Conservation (phyloP, 257 asterid species). For the Plantago ovata region DNA sequence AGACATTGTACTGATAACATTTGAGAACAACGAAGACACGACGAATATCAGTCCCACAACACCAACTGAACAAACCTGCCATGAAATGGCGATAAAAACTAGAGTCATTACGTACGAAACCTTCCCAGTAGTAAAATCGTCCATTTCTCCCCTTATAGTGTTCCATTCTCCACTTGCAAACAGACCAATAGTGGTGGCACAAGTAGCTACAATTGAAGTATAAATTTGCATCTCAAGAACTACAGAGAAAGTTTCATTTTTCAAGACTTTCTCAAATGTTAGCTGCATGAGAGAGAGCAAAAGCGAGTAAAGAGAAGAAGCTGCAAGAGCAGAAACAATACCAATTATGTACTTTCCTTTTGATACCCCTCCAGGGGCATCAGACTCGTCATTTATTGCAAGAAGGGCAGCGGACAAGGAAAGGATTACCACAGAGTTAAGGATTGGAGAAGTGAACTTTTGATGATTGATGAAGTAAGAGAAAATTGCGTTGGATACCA, state of each 20-base stretch:
- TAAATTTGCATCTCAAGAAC: constrained; percentile 88
- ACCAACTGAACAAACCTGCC: constrained; percentile 88
- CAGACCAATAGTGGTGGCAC: constrained; percentile 50
- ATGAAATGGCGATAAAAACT: constrained; percentile 73
- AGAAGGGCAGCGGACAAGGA: constrained; percentile 65
- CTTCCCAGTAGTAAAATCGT: constrained; percentile 45
- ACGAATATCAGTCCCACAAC: constrained; percentile 79
- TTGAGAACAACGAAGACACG: constrained; percentile 81
- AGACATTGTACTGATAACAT: constrained; percentile 84
- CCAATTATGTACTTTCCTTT: constrained; percentile 55
- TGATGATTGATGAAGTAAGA: constrained; percentile 73
- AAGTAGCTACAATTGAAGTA: constrained; percentile 65
- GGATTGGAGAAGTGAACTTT: constrained; percentile 56
- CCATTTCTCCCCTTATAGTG: constrained; percentile 58
- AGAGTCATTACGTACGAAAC: constrained; percentile 66
- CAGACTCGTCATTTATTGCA: constrained; percentile 57
- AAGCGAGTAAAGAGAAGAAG: constrained; percentile 78
- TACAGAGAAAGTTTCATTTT: constrained; percentile 73
- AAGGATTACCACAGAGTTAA: constrained; percentile 73
- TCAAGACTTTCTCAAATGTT: constrained; percentile 75
- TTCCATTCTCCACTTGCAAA: constrained; percentile 89
- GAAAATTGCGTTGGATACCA: constrained; percentile 72
- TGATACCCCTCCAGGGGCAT: constrained; percentile 55
- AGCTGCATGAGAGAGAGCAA: constrained; percentile 83
- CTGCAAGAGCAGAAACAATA: constrained; percentile 54